A percentile compares a stretch with the other conserved stretches of the same genome.
These are phyloP conservation scores for Candida nemodendra DNA, from an alignment of 805 yeast genomes.

Conservation along the genomic window DNA sequence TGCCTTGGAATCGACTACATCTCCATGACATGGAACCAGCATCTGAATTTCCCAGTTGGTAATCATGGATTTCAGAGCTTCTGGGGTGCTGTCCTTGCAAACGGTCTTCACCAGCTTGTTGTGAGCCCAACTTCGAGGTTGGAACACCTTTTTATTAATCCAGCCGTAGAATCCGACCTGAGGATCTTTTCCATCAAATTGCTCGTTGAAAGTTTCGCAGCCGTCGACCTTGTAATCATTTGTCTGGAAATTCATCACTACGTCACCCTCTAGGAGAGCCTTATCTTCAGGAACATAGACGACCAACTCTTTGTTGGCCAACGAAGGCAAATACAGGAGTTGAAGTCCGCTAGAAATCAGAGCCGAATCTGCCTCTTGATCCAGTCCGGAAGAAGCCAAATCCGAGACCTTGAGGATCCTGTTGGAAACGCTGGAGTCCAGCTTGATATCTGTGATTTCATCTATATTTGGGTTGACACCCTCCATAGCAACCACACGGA, in stretches of 20 bases:
- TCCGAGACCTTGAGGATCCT: conserved; percentile 31
- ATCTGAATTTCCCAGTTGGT: conserved; percentile 45
- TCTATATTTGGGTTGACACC: conserved; percentile 37
- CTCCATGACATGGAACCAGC: conserved; percentile 62
- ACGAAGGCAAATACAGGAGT: conserved; percentile 56
- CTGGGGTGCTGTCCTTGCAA: conserved; percentile 12
- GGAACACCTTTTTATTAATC: conserved; percentile 19
- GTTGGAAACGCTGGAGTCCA: conserved; percentile 39
- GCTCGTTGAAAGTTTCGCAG: conserved; percentile 41
- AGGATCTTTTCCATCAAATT: conserved; percentile 39
- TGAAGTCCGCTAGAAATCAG: conserved; percentile 44
- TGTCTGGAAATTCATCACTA: conserved; percentile 56
- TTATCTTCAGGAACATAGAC: conserved; percentile 46
- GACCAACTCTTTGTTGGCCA: conserved; percentile 58
- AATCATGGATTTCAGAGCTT: conserved; percentile 30
- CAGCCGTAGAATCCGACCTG: conserved; percentile 39
- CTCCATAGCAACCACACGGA: conserved; percentile 55
- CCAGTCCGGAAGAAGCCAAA: conserved; percentile 36
- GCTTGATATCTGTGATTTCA: conserved; percentile 38
- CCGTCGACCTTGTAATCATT: conserved; percentile 40
- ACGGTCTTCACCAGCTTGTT: conserved; percentile 4
- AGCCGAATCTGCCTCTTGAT: conserved; percentile 17
- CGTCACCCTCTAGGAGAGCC: conserved; percentile 57
- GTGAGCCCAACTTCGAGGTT: conserved; percentile 13
- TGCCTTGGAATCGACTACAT: conserved; percentile 44